Evolutionary conservation across 2,329 filamentous ascomycete species (phyloP).

Genomic region (Apiospora sp.): DNA sequence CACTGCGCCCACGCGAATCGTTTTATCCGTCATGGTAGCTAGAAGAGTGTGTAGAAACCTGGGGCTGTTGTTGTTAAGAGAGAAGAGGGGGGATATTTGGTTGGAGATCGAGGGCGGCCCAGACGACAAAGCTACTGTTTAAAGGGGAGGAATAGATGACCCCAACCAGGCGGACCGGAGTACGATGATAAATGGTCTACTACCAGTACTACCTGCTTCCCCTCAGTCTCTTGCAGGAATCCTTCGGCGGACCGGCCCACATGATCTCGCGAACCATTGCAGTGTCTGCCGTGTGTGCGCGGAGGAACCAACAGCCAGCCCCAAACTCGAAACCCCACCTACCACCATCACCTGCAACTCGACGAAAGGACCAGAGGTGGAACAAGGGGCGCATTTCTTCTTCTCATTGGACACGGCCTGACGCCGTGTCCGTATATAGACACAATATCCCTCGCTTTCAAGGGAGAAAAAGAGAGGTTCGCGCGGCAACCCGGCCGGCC

Average conservation of each 20-base stretch:
- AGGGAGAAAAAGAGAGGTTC: neutral
- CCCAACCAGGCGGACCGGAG: neutral
- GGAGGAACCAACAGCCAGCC: neutral
- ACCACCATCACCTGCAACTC: neutral
- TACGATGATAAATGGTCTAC: neutral
- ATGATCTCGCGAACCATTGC: conserved; percentile 21
- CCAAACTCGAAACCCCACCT: neutral
- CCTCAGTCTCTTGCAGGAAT: neutral
- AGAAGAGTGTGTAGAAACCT: neutral
- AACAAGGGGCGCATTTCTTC: neutral
- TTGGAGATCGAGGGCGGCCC: neutral
- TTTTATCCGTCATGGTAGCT: neutral
- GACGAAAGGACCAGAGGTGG: neutral
- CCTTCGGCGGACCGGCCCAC: neutral
- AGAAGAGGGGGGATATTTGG: neutral
- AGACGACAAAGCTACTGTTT: neutral
- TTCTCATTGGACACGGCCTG: neutral
- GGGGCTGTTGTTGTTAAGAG: neutral
- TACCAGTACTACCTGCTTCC: neutral
- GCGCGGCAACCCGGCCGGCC: neutral
- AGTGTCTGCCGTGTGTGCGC: neutral
- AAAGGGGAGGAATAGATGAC: neutral
- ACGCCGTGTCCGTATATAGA: neutral
- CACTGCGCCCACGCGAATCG: conserved; percentile 54
- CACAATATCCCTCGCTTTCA: neutral